phyloP scores from a whole-genome alignment of 2,329 filamentous ascomycete genomes.

The Hypoxylon rubiginosum region DNA sequence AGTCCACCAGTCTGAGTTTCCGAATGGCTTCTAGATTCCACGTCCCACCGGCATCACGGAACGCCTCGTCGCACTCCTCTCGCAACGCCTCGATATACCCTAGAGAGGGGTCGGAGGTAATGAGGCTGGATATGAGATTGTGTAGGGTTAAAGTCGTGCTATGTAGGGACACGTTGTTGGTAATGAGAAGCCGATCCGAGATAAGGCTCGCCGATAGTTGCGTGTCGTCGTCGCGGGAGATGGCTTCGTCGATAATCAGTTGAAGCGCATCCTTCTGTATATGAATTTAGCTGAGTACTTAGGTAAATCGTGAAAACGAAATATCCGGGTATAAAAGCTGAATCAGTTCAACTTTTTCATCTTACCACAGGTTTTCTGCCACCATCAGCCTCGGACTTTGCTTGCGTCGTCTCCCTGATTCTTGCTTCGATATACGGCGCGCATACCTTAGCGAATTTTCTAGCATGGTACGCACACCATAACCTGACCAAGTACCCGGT shows the following conservation, averaged over 20 bases:
- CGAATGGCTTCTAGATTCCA: conserved; percentile 17
- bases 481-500: conserved; percentile 6
- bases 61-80: conserved; percentile 9
- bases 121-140: conserved; percentile 13
- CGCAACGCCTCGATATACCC: conserved; percentile 27
- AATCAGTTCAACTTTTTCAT: no score
- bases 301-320: no score
- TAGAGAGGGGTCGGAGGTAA: conserved; percentile 20
- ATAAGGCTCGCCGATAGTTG: conserved; percentile 3
- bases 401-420: background rate
- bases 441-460: conserved; percentile 11
- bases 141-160: conserved; percentile 6
- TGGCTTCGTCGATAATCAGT: conserved; percentile 23
- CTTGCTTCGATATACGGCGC: conserved; percentile 8
- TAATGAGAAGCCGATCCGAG: conserved; percentile 25
- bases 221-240: conserved; percentile 6
- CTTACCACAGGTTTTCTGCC: no score
- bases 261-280: conserved; percentile 26
- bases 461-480: conserved; percentile 12
- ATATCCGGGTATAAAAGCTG: no score
- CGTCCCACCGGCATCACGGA: conserved; percentile 9
- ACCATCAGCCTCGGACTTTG: background rate
- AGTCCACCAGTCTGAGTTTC: conserved; percentile 21
- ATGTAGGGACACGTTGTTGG: conserved; percentile 24
- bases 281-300: conserved; percentile 7